These are phyloP conservation scores for Phytophthora pini DNA, from an alignment of 352 stramenopile genomes.

Conservation along the genomic window DNA sequence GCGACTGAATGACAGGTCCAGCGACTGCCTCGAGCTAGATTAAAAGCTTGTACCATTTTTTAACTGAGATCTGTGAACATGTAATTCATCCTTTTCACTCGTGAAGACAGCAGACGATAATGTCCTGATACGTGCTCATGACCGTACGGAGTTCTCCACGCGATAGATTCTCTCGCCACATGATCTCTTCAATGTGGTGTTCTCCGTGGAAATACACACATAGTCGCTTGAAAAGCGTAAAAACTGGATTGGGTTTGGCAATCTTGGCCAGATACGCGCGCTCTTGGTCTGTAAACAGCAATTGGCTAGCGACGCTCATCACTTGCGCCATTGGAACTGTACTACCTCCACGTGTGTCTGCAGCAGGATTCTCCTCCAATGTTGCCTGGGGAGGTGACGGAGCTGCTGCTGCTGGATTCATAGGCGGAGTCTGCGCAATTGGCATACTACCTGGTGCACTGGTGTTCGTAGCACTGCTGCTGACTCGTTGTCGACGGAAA, in stretches of 20 bases:
- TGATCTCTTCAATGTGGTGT: constrained; percentile 90
- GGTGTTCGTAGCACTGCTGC: constrained; percentile 37
- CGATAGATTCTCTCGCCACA: constrained; percentile 89
- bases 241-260: constrained; percentile 79
- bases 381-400: constrained; percentile 28
- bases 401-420: constrained; percentile 30
- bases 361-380: constrained; percentile 10
- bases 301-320: constrained; percentile 45
- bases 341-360: constrained; percentile 15
- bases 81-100: constrained; percentile 43
- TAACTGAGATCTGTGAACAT: background rate
- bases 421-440: constrained; percentile 36
- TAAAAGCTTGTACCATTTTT: background rate
- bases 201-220: constrained; percentile 89
- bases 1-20: constrained; percentile 17
- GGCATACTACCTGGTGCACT: constrained; percentile 30
- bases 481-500: constrained; percentile 32
- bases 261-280: constrained; percentile 84
- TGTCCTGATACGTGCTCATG: constrained; percentile 87
- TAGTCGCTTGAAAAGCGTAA: constrained; percentile 81
- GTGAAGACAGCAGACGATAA: constrained; percentile 83
- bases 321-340: constrained; percentile 36
- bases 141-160: constrained; percentile 82
- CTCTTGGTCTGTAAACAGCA: constrained; percentile 69
- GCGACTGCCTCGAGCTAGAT: constrained; percentile 1